Conservation (phyloP, 257 asterid species). For the Fraxinus pennsylvanica region DNA sequence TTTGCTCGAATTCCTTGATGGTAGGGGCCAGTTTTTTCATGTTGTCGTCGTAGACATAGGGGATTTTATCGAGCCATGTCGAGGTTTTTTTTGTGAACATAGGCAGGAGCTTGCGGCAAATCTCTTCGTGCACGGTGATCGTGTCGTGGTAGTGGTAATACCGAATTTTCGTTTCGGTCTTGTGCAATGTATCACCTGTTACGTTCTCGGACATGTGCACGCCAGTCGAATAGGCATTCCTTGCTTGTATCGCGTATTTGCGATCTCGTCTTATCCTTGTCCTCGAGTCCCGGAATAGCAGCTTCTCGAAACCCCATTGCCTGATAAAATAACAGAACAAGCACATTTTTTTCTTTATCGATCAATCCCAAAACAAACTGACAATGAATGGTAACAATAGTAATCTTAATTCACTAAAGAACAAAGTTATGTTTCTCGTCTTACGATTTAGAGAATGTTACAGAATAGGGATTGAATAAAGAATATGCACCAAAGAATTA, state of each 20-base stretch:
- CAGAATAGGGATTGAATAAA: neutral
- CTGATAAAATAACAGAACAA: constrained; percentile 21
- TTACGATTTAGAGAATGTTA: neutral
- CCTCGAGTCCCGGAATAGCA: constrained; percentile 49
- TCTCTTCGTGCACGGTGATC: constrained; percentile 61
- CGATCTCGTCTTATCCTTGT: constrained; percentile 52
- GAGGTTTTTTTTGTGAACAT: constrained; percentile 37
- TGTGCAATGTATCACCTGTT: constrained; percentile 43
- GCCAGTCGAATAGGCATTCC: constrained; percentile 54
- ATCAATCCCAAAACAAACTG: neutral
- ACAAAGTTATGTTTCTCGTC: too few relatives aligned
- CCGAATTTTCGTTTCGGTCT: constrained; percentile 39
- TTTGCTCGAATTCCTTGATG: constrained; percentile 54
- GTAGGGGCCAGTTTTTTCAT: constrained; percentile 52
- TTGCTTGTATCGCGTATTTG: constrained; percentile 58
- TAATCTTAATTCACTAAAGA: too few relatives aligned
- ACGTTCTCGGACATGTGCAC: constrained; percentile 69
- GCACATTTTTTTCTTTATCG: neutral
- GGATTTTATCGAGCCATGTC: constrained; percentile 58
- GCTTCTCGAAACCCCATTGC: constrained; percentile 67
- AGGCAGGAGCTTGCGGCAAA: constrained; percentile 51
- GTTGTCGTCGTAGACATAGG: constrained; percentile 55
- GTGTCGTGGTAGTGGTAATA: constrained; percentile 65
- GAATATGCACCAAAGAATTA: too few relatives aligned
- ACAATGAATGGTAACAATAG: too few relatives aligned